Base-by-base conservation (phyloP, 2,329 filamentous ascomycete species). In the Microsporum ferrugineum region DNA sequence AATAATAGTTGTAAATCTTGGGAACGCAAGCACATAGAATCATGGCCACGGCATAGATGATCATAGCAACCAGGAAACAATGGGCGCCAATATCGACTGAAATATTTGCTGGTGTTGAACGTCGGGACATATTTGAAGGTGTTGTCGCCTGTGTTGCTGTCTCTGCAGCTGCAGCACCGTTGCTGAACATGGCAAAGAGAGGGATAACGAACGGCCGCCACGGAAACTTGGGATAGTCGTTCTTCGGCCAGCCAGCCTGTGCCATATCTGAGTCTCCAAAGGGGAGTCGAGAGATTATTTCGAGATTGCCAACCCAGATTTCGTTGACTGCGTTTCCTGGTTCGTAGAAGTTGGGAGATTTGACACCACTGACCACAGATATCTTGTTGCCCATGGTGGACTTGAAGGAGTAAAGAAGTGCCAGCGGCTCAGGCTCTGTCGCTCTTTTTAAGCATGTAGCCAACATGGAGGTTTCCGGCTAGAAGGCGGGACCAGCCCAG, bases 201-300 rank as follows among this genome's bases (percentile, higher is more conserved):
- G 72, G 73, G 14, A 75, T 75, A 45, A 74, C 70, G 39, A 75
- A 75, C 17, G 73, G 71, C 65, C 71, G 71, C 73, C 73, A 75
- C 2, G 73, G 71, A 36, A 74, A 72, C 55, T 75, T 75, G 2
- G 73, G 73, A 60, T 67, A 71, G 33, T 66, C 66, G 7, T 67
- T 66, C 4, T 63, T 60, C 0, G 71, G 69, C 72, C 72, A 74
- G 8, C 67, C 68, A 3, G 73, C 71, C 64, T 75, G 73, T 5
- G 68, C 71, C 59, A 74, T 66, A 56, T 75, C 72, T 6, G 71
- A 72, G 60, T 73, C 72, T 1, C 71, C 71, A 61, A 75, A 75
- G 1, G 72, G 73, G 1, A 75, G 66, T 47, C 71, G 72, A 6
- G 73, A 75, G 60, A 74, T 69, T 27, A 75, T 45, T 61, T 75